phyloP scores from a whole-genome alignment of 2,329 filamentous ascomycete species.

The Aspergillus awamori region DNA sequence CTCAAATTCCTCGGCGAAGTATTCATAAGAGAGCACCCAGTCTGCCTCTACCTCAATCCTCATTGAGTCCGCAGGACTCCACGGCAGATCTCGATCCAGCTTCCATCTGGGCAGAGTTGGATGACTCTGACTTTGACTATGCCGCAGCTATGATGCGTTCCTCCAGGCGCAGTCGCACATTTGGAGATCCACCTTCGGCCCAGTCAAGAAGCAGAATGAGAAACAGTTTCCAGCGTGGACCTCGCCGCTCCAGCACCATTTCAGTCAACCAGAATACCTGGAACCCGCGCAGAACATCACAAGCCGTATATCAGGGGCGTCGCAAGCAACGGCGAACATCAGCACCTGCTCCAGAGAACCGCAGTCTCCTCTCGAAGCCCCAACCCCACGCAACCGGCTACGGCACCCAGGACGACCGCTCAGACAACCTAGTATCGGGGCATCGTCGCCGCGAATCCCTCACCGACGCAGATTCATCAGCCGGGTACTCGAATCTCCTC shows the following conservation, averaged over 20 bases:
- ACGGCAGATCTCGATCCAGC: constrained; percentile 66
- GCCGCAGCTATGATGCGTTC: constrained; percentile 16
- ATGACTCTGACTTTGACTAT: constrained; percentile 64
- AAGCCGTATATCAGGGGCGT: constrained; percentile 15
- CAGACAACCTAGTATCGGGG: background rate
- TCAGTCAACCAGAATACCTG: constrained; percentile 23
- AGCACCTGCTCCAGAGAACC: constrained; percentile 26
- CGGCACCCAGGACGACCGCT: constrained; percentile 29
- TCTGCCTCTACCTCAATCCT: constrained; percentile 32
- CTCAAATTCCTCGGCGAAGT: constrained; percentile 28
- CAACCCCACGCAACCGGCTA: constrained; percentile 32
- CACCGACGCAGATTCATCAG: background rate
- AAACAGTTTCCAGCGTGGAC: constrained; percentile 21
- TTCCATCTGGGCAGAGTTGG: constrained; percentile 86
- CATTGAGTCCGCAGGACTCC: constrained; percentile 50
- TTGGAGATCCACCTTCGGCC: constrained; percentile 16
- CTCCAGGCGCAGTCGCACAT: constrained; percentile 16
- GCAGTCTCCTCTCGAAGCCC: constrained; percentile 22
- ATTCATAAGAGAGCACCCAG: constrained; percentile 40
- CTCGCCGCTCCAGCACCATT: constrained; percentile 28
- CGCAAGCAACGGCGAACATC: constrained; percentile 30
- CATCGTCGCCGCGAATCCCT: constrained; percentile 3
- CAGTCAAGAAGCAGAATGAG: constrained; percentile 30
- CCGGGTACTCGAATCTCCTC: constrained; percentile 22
- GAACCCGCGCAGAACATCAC: constrained; percentile 26